A percentile compares a stretch with the other conserved stretches of the same genome.
Conservation (phyloP, 176 grass and related monocot species). For the Guadua angustifolia region DNA sequence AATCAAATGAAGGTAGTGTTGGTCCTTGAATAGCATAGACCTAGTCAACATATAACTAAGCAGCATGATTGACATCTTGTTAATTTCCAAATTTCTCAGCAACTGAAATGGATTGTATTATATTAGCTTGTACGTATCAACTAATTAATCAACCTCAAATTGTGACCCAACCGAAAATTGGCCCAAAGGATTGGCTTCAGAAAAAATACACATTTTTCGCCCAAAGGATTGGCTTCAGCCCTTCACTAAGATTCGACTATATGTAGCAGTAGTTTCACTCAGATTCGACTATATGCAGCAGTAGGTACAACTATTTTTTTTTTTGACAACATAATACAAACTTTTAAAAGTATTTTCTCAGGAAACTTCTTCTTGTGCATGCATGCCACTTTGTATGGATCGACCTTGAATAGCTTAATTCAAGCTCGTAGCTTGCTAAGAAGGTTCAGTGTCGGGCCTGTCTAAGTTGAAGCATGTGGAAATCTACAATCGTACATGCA, state of each 20-base stretch:
- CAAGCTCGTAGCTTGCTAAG: constrained; percentile 21
- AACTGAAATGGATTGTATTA: not conserved
- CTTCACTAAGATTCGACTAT: not conserved
- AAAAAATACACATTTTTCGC: not conserved
- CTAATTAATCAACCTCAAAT: not conserved
- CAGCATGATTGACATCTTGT: not conserved
- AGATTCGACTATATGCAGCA: too few species aligned
- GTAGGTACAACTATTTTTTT: not conserved
- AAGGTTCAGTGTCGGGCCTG: constrained; percentile 8
- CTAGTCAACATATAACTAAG: constrained; percentile 24
- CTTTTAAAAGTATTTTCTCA: not conserved
- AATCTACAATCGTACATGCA: not conserved
- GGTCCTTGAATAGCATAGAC: constrained; percentile 21
- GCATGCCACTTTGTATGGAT: not conserved
- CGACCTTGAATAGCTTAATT: not conserved
- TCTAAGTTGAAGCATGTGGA: not conserved
- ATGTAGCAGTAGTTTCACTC: not conserved
- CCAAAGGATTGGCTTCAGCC: not conserved
- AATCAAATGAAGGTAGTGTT: constrained; percentile 1
- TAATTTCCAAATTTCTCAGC: not conserved
- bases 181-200: not conserved
- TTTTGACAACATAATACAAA: not conserved
- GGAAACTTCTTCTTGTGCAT: not conserved
- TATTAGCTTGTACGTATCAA: not conserved
- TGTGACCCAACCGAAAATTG: constrained; percentile 21